phyloP scores from a whole-genome alignment of 352 stramenopile genomes.

The Phytophthora citrophthora region DNA sequence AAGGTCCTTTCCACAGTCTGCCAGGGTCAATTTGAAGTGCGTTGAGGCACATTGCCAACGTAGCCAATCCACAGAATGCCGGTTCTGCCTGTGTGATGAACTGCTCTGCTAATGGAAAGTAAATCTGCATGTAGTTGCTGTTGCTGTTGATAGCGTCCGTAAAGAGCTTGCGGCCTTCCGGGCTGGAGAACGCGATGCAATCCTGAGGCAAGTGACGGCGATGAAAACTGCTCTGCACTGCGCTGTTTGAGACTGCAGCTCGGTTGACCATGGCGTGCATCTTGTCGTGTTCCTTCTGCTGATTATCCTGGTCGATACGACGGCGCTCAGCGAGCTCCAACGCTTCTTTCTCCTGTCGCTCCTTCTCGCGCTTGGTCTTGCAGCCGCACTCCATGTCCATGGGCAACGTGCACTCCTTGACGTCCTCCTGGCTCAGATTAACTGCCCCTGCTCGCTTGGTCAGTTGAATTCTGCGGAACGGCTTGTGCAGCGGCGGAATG shows the following conservation, averaged over 20 bases:
- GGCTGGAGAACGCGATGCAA: constrained; percentile 89
- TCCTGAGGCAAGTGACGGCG: constrained; percentile 79
- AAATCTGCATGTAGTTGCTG: constrained; percentile 88
- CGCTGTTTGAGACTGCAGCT: constrained; percentile 76
- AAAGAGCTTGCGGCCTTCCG: constrained; percentile 87
- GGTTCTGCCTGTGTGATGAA: constrained; percentile 94
- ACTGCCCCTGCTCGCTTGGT: constrained; percentile 1
- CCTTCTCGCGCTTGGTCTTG: constrained; percentile 50
- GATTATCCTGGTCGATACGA: constrained; percentile 7
- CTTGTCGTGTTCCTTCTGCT: constrained; percentile 16
- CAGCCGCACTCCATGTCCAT: constrained; percentile 62
- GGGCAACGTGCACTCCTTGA: constrained; percentile 44
- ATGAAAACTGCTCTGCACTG: constrained; percentile 81
- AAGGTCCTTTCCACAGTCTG: constrained; percentile 79
- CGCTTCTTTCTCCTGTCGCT: constrained; percentile 42
- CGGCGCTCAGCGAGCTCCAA: constrained; percentile 27
- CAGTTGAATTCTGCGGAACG: constrained; percentile 34
- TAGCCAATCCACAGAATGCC: constrained; percentile 89
- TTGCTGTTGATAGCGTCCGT: constrained; percentile 69
- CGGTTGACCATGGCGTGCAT: constrained; percentile 19
- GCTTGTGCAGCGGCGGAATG: constrained; percentile 25
- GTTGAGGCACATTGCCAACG: constrained; percentile 85
- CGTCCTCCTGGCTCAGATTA: constrained; percentile 1
- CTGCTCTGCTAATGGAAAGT: constrained; percentile 92
- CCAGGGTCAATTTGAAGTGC: constrained; percentile 78